Evolutionary conservation across 2,329 filamentous ascomycete genomes (phyloP), one percentile per base, ranked within the genome.

Genomic region (Dactylellina parvicollis): DNA sequence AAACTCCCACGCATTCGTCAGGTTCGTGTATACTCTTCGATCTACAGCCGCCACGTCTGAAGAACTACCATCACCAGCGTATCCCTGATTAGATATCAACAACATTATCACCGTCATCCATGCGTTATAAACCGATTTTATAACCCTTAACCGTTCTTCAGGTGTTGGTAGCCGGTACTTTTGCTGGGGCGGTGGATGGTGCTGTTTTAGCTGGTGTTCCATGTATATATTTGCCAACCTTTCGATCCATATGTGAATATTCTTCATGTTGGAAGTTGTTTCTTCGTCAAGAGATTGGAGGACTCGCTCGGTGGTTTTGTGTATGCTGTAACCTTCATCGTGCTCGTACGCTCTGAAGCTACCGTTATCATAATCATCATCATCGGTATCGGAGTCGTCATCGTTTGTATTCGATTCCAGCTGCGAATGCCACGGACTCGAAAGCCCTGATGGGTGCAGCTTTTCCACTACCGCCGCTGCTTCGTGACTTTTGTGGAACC

Each of bases 71-170:
- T 16, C 12, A 18, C 8, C 10, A n/a, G n/a, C n/a, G n/a, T n/a
- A n/a, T n/a, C n/a, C n/a, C n/a, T n/a, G n/a, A n/a, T n/a, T n/a
- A n/a, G n/a, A n/a, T 14, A 46, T 20, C 16, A 61, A 22, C n/a
- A 18, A 4, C 22, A n/a, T 30, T 2, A 44, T 12, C 8, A 40
- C 32, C 2, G 52, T 20, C 32, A 59, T n/a, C 32, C 24, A 56
- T 7, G 40, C 26, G n/a, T 62, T 71, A 12, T 71, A 71, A 2
- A 71, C 18, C 4, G 66, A 56, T n/a, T 32, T 55, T 0, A 71
- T 62, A 38, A 62, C 18, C 34, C 66, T 34, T 14, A 20, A 16
- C n/a, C 66, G 40, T 18, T 71, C 66, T 8, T 8, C n/a, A 9
- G 22, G 1, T 8, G 56, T 49, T 1, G 49, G 28, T 14, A 57